Percentiles rank a stretch among this genome's conserved stretches.
Evolutionary conservation across 2,329 filamentous ascomycete genomes (phyloP).

Genomic region (Hypoxylon sp.): DNA sequence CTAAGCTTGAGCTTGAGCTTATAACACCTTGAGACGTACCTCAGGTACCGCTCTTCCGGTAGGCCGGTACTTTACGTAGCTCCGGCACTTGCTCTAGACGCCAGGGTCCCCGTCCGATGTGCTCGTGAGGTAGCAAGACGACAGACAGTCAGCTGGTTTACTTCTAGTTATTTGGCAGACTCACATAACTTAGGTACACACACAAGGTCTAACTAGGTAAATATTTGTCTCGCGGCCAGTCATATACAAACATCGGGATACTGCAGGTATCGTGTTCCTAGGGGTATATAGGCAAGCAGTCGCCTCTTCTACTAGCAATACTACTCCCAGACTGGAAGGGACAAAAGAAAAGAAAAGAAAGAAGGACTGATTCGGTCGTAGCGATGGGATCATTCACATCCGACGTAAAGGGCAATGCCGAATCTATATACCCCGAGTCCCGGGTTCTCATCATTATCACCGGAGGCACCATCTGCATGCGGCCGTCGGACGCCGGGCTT

Average conservation of each 20-base stretch:
- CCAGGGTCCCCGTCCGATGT: constrained; percentile 1
- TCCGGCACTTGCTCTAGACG: background rate
- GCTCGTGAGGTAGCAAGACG: background rate
- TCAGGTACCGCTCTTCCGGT: background rate
- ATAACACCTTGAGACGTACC: background rate
- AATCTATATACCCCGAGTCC: constrained; percentile 71
- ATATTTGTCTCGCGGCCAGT: constrained; percentile 1
- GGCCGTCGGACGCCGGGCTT: constrained; percentile 81
- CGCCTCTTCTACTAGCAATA: background rate
- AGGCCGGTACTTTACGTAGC: background rate
- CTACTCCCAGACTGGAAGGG: background rate
- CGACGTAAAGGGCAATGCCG: constrained; percentile 39
- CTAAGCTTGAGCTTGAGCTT: background rate
- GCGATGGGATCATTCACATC: constrained; percentile 45
- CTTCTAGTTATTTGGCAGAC: background rate
- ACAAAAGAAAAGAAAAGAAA: background rate
- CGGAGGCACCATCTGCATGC: constrained; percentile 92
- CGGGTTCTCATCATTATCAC: constrained; percentile 92
- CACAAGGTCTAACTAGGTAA: background rate
- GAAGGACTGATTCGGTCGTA: background rate
- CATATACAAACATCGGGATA: background rate
- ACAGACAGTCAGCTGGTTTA: background rate
- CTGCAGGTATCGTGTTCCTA: background rate
- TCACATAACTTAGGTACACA: background rate
- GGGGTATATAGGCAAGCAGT: background rate